phyloP scores from a whole-genome alignment of 805 yeast genomes.

The Naumovozyma baii region DNA sequence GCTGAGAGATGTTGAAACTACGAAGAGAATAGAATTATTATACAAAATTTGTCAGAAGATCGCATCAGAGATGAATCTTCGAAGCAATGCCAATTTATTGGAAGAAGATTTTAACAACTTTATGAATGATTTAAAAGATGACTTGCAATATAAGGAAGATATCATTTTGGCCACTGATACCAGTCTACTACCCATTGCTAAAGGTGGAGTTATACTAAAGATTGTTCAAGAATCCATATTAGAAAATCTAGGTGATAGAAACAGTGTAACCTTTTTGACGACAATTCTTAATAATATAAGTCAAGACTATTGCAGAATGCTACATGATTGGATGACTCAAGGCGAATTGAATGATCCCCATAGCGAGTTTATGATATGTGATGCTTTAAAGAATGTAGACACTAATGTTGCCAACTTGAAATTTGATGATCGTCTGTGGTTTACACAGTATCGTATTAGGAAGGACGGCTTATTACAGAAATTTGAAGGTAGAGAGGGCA shows the following conservation, averaged over 20 bases:
- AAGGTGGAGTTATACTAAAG: slow-evolving; percentile 69
- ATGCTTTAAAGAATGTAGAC: slow-evolving; percentile 17
- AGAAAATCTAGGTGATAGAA: slow-evolving; percentile 56
- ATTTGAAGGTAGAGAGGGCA: slow-evolving; percentile 43
- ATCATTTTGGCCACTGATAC: slow-evolving; percentile 40
- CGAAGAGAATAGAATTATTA: slow-evolving; percentile 41
- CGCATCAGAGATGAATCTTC: slow-evolving; percentile 36
- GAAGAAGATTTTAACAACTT: slow-evolving; percentile 35
- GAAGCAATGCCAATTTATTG: slow-evolving; percentile 29
- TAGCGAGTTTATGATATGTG: slow-evolving; percentile 70
- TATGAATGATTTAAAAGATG: slow-evolving; percentile 34
- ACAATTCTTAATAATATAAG: slow-evolving; percentile 51
- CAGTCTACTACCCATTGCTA: slow-evolving; percentile 43
- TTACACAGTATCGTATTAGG: slow-evolving; percentile 61
- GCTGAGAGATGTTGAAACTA: slow-evolving; percentile 29
- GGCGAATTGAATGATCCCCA: slow-evolving; percentile 73
- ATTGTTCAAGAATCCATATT: slow-evolving; percentile 51
- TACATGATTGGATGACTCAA: slow-evolving; percentile 67
- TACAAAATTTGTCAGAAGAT: slow-evolving; percentile 48
- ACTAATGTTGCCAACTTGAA: slow-evolving; percentile 8
- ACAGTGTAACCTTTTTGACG: slow-evolving; percentile 40
- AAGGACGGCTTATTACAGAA: slow-evolving; percentile 67
- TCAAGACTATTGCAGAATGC: slow-evolving; percentile 50
- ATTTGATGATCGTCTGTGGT: slow-evolving; percentile 55
- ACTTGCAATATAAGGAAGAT: slow-evolving; percentile 30